A percentile compares a stretch with the other conserved stretches of the same genome.
These are phyloP conservation scores for Fusarium sp. DNA, from an alignment of 2,329 filamentous ascomycete genomes.

Conservation along the genomic window DNA sequence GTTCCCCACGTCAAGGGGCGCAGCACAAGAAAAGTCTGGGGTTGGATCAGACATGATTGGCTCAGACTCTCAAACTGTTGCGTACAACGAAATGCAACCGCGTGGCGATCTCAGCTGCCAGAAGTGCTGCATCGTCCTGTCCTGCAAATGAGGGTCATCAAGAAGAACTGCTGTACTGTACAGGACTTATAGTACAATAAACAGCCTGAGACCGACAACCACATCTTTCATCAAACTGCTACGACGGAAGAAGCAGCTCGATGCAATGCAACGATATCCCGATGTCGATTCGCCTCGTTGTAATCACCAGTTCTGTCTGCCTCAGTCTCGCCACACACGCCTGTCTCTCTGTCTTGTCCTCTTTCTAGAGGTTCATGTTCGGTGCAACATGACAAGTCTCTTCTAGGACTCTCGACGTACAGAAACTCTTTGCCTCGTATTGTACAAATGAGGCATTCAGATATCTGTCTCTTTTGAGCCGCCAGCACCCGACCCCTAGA, in stretches of 20 bases:
- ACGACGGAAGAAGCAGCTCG: slow-evolving; percentile 17
- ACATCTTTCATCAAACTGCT: slow-evolving; percentile 9
- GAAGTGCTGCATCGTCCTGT: background rate
- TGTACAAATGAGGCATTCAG: background rate
- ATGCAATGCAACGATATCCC: slow-evolving; percentile 38
- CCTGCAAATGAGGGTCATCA: slow-evolving; percentile 20
- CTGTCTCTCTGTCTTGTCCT: slow-evolving; percentile 11
- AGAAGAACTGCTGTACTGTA: background rate
- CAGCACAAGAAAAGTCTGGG: slow-evolving; percentile 16
- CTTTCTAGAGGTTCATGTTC: slow-evolving; percentile 7
- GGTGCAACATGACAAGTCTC: slow-evolving; percentile 36
- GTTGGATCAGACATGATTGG: slow-evolving; percentile 15
- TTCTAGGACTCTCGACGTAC: slow-evolving; percentile 8
- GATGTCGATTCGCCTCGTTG: slow-evolving; percentile 20
- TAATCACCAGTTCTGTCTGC: slow-evolving; percentile 19
- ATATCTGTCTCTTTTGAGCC: slow-evolving; percentile 26
- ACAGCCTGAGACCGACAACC: slow-evolving; percentile 6
- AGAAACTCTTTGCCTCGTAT: background rate
- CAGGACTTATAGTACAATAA: slow-evolving; percentile 2
- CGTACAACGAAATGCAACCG: slow-evolving; percentile 23
- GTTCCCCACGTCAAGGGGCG: slow-evolving; percentile 25
- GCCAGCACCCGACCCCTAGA: slow-evolving; percentile 32
- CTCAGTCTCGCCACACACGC: slow-evolving; percentile 30
- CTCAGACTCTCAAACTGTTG: slow-evolving; percentile 10
- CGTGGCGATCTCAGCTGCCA: slow-evolving; percentile 28